phyloP scores from a whole-genome alignment of 306 rosid genomes.

The Sicyos baderoa region DNA sequence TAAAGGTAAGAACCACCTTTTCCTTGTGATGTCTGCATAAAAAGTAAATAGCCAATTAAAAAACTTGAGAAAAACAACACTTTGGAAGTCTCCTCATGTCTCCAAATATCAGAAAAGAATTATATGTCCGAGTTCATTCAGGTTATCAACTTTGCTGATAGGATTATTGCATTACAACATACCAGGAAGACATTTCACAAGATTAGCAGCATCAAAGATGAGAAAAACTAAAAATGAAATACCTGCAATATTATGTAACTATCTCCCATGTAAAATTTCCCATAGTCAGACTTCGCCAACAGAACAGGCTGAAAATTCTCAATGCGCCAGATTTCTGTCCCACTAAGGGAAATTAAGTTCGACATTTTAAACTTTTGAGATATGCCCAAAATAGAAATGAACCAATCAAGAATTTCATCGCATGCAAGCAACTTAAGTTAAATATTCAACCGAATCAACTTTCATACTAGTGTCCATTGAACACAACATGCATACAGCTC shows the following conservation, averaged over 20 bases:
- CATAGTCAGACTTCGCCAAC: conserved; percentile 82
- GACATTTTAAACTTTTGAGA: conserved; percentile 27
- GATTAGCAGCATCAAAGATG: conserved; percentile 2
- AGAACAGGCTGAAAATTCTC: conserved; percentile 93
- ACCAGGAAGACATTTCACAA: background rate
- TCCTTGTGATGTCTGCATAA: conserved; percentile 77
- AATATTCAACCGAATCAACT: conserved; percentile 5
- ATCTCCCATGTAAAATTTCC: conserved; percentile 94
- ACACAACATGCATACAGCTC: background rate
- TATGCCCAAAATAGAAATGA: conserved; percentile 17
- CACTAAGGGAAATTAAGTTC: conserved; percentile 72
- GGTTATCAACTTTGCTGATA: background rate
- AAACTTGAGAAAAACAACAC: conserved; percentile 3
- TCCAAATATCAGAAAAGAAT: background rate
- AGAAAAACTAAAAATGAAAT: conserved; percentile 21
- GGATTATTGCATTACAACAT: conserved; percentile 15
- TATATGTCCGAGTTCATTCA: background rate
- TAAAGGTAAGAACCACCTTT: conserved; percentile 73
- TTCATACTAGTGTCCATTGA: background rate
- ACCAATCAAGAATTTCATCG: conserved; percentile 18
- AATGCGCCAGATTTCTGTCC: conserved; percentile 97
- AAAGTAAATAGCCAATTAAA: conserved; percentile 10
- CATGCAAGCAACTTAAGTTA: conserved; percentile 21
- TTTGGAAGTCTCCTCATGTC: conserved; percentile 2
- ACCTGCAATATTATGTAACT: conserved; percentile 90